A percentile compares a stretch with the other conserved stretches of the same genome.
Evolutionary conservation across 805 yeast genomes (phyloP).

Genomic region (Ascoidea rubescens): DNA sequence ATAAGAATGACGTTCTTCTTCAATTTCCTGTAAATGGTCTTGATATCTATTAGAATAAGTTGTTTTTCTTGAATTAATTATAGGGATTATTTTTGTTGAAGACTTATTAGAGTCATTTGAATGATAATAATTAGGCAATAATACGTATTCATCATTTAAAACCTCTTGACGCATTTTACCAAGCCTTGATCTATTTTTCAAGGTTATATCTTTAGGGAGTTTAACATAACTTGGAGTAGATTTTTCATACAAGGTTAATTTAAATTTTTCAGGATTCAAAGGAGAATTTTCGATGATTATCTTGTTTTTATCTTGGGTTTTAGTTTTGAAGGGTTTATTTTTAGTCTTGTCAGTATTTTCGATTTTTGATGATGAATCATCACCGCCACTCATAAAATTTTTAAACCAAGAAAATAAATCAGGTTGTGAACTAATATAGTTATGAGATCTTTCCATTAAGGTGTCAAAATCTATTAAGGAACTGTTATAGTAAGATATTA

Average conservation of each 20-base stretch:
- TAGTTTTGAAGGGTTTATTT: constrained; percentile 41
- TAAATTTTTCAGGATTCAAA: constrained; percentile 29
- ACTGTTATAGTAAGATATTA: constrained; percentile 74
- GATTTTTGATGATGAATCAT: constrained; percentile 71
- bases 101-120: background rate
- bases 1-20: constrained; percentile 95
- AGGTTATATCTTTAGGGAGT: constrained; percentile 67
- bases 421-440: constrained; percentile 67
- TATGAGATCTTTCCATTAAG: constrained; percentile 71
- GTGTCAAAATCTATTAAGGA: constrained; percentile 77
- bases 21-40: constrained; percentile 85
- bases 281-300: background rate
- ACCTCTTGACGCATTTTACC: constrained; percentile 90
- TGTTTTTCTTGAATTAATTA: background rate
- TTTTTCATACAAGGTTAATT: constrained; percentile 79
- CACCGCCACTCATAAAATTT: constrained; percentile 67
- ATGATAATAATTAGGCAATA: background rate
- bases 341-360: constrained; percentile 69
- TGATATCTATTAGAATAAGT: constrained; percentile 66
- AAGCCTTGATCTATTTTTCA: constrained; percentile 77
- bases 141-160: constrained; percentile 78
- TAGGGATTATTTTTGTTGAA: background rate
- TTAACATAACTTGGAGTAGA: constrained; percentile 87
- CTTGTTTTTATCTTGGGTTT: background rate
- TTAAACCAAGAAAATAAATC: constrained; percentile 89